Evolutionary conservation across 345 rosid genomes (phyloP).

Genomic region (Toxicodendron radicans): DNA sequence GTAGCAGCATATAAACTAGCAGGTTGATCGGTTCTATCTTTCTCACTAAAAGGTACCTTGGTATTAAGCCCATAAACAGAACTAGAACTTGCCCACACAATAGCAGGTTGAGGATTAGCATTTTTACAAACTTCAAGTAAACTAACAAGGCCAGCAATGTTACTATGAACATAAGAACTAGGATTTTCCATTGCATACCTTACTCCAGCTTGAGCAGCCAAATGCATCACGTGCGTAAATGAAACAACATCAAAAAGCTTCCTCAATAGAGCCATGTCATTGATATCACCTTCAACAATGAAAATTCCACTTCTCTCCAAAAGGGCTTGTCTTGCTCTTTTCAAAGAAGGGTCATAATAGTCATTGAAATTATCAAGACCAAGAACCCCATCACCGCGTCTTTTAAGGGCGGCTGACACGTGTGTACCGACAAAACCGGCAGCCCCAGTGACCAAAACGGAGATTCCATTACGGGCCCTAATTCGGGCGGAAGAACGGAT

Average conservation of each 20-base stretch:
- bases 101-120: slow-evolving; percentile 74
- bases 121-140: slow-evolving; percentile 78
- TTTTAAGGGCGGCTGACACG: slow-evolving; percentile 73
- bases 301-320: slow-evolving; percentile 73
- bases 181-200: slow-evolving; percentile 93
- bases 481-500: slow-evolving; percentile 63
- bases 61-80: slow-evolving; percentile 87
- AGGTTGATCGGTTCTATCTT: slow-evolving; percentile 91
- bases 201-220: slow-evolving; percentile 93
- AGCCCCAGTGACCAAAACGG: slow-evolving; percentile 87
- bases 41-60: slow-evolving; percentile 86
- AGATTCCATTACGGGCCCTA: slow-evolving; percentile 64
- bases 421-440: slow-evolving; percentile 97
- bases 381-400: slow-evolving; percentile 86
- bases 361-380: slow-evolving; percentile 90
- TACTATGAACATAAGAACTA: slow-evolving; percentile 76
- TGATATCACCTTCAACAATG: slow-evolving; percentile 89
- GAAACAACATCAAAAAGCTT: slow-evolving; percentile 72
- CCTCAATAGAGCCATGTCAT: slow-evolving; percentile 64
- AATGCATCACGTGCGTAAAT: slow-evolving; percentile 90
- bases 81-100: slow-evolving; percentile 93
- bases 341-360: slow-evolving; percentile 83
- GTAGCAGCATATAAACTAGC: slow-evolving; percentile 93
- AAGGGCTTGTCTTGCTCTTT: slow-evolving; percentile 83
- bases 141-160: slow-evolving; percentile 81